Evolutionary conservation across 371 early-diverging fungal species (phyloP).

Genomic region (Circinella umbellata): DNA sequence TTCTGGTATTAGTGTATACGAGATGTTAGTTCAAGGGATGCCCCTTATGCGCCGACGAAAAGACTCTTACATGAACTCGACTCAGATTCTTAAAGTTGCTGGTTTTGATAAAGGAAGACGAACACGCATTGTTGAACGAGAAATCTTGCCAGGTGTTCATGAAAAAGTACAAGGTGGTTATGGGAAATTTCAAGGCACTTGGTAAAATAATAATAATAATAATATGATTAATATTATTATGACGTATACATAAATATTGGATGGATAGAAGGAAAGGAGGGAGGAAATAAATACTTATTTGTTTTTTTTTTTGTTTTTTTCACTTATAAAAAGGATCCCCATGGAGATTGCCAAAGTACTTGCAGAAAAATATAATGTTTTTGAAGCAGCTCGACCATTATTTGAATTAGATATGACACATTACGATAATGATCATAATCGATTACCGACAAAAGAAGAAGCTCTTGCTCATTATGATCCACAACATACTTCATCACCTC

Average conservation of each 20-base stretch:
- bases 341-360: conserved; percentile 75
- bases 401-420: conserved; percentile 67
- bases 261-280: background rate
- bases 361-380: conserved; percentile 74
- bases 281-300: background rate
- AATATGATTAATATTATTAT: too few relatives aligned
- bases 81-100: conserved; percentile 97
- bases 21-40: conserved; percentile 80
- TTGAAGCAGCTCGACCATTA: conserved; percentile 60
- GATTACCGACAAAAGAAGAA: conserved; percentile 36
- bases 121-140: conserved; percentile 92
- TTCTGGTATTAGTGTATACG: conserved; percentile 86
- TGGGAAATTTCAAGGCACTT: conserved; percentile 97
- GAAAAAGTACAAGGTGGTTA: conserved; percentile 98
- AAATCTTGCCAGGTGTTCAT: conserved; percentile 81
- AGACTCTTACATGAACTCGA: conserved; percentile 94
- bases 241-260: background rate
- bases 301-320: too few relatives aligned
- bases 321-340: conserved; percentile 69
- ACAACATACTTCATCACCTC: conserved; percentile 11
- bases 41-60: conserved; percentile 91
- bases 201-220: conserved; percentile 44
- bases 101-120: conserved; percentile 91
- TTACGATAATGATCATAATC: conserved; percentile 15
- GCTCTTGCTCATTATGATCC: conserved; percentile 11